A percentile compares a stretch with the other conserved stretches of the same genome.
phyloP scores from a whole-genome alignment of 2,329 filamentous ascomycete species.

The Botrytis paeoniae region DNA sequence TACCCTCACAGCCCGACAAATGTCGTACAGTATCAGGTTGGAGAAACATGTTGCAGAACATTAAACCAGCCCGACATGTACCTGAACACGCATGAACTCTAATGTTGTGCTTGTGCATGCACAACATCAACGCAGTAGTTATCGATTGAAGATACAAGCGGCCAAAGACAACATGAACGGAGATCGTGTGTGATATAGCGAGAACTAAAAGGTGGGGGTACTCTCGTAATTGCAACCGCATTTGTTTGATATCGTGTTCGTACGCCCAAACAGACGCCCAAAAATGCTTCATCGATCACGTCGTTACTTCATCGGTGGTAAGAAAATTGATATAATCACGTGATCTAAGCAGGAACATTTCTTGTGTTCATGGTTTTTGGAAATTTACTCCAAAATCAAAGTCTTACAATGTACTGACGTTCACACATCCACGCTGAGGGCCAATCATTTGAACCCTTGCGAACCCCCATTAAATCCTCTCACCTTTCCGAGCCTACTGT shows the following conservation, averaged over 20 bases:
- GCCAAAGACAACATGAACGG: background rate
- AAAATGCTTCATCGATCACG: background rate
- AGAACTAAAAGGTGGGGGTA: background rate
- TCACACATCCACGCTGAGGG: background rate
- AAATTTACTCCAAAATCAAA: background rate
- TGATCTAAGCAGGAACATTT: background rate
- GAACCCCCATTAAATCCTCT: background rate
- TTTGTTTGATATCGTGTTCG: background rate
- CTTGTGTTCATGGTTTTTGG: background rate
- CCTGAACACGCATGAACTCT: background rate
- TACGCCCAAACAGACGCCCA: background rate
- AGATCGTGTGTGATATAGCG: background rate
- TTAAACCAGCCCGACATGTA: background rate
- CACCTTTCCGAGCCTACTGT: no score
- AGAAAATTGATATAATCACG: background rate
- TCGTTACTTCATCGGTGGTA: background rate
- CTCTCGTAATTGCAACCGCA: background rate
- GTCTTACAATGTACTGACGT: background rate
- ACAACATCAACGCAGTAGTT: background rate
- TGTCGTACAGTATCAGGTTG: background rate
- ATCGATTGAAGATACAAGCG: background rate
- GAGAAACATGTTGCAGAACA: background rate
- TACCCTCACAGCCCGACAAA: background rate
- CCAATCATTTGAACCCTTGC: background rate
- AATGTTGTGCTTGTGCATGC: background rate